Evolutionary conservation across 257 asterid genomes (phyloP), one percentile per base, ranked within the genome.

Genomic region (Voacanga thouarsii): DNA sequence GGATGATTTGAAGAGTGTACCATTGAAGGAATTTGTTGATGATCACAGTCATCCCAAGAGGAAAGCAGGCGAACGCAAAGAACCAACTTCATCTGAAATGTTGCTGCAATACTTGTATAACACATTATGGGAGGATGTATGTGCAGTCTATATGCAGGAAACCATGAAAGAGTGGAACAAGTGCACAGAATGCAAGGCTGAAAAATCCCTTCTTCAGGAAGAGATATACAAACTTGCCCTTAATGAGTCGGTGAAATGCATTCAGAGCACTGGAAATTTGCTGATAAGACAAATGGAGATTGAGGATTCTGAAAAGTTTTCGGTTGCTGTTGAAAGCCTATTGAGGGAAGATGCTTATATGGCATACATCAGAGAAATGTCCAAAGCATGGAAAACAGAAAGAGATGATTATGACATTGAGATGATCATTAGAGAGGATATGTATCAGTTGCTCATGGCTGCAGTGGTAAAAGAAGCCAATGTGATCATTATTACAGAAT

Each of bases 311-410:
- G 76, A 77, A 39, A 28, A 26, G 3, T 69, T 78, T 14, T 72
- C 41, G 7, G 87, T 82, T 59, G 50, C 68, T n/a, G 61, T 72
- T 4, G 79, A 74, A 50, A 69, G 80, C 77, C 82, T 65, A 51
- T 26, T 90, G 53, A 85, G 67, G 75, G 91, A 84, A 78, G 89
- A 86, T 70, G 78, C 88, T 10, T 78, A 81, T 78, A 56, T 55
- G 74, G 82, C 79, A 12, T 86, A 72, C 81, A 60, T 87, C 12
- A 83, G 75, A 65, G 90, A 88, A 82, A 79, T 82, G 80, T 67
- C 80, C 12, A 74, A 75, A 37, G 76, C 80, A 67, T 78, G 83
- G 85, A 78, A 81, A 82, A 71, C 61, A 41, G 87, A 85, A 79
- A 83, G 57, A 63, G 87, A 85, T 44, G 79, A 56, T 67, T 71